Evolutionary conservation across 106 monocot genomes (phyloP).

Genomic region (Platanthera guangdongensis): DNA sequence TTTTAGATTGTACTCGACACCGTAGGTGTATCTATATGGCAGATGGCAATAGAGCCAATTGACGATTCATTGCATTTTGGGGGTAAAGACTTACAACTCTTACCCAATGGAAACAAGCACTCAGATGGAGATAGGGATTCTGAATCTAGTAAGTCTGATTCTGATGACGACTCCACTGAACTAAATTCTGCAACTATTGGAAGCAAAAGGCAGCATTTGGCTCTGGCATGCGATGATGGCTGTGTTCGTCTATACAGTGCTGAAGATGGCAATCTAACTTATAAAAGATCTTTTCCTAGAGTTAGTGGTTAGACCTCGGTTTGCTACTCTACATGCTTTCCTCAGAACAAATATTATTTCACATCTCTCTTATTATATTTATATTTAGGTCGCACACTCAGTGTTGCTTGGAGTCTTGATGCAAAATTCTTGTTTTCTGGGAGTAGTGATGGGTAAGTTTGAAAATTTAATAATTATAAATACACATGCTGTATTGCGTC

Average conservation of each 20-base stretch:
- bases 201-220: constrained; percentile 35
- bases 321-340: not conserved
- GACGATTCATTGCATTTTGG: constrained; percentile 14
- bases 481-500: not conserved
- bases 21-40: constrained; percentile 83
- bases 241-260: constrained; percentile 65
- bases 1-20: constrained; percentile 69
- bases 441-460: constrained; percentile 88
- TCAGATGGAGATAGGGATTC: constrained; percentile 34
- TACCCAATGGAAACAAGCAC: constrained; percentile 37
- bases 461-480: not conserved
- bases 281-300: constrained; percentile 70
- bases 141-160: constrained; percentile 41
- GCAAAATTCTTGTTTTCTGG: constrained; percentile 74
- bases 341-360: not conserved
- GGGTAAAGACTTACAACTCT: constrained; percentile 7
- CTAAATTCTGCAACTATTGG: constrained; percentile 15
- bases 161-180: constrained; percentile 32
- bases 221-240: constrained; percentile 95
- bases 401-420: constrained; percentile 89
- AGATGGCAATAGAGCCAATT: constrained; percentile 83
- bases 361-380: not conserved
- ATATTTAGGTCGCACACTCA: constrained; percentile 62
- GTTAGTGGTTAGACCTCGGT: constrained; percentile 63
- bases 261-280: constrained; percentile 48